These are phyloP conservation scores for Ramularia collo-cygni DNA, from an alignment of 2,329 filamentous ascomycete species.

Conservation along the genomic window DNA sequence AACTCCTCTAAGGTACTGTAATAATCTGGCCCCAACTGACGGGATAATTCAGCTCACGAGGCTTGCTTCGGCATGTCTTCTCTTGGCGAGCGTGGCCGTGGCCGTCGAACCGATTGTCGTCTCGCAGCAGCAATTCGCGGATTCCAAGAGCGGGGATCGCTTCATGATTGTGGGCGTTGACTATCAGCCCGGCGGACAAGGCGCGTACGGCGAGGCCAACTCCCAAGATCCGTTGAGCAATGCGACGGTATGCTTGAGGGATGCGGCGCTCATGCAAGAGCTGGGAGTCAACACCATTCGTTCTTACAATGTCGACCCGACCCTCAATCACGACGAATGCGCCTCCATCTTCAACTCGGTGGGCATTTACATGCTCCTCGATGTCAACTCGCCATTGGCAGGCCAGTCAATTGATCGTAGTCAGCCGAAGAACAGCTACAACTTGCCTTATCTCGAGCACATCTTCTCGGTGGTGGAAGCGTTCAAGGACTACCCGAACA, in stretches of 20 bases:
- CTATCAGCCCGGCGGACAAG: slow-evolving; percentile 58
- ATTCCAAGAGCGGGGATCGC: slow-evolving; percentile 50
- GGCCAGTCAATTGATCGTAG: slow-evolving; percentile 51
- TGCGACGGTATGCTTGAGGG: slow-evolving; percentile 51
- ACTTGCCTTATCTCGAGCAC: slow-evolving; percentile 48
- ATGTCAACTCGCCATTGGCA: slow-evolving; percentile 56
- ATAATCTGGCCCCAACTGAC: too few relatives aligned
- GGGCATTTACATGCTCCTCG: slow-evolving; percentile 60
- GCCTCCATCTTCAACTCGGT: slow-evolving; percentile 59
- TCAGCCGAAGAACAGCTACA: slow-evolving; percentile 50
- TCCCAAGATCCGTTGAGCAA: slow-evolving; percentile 52
- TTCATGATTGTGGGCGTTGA: slow-evolving; percentile 53
- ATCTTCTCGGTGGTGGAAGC: slow-evolving; percentile 59
- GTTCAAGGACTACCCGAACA: slow-evolving; percentile 61
- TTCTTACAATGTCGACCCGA: slow-evolving; percentile 57
- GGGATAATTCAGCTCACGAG: slow-evolving; percentile 1
- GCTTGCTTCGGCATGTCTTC: slow-evolving; percentile 9
- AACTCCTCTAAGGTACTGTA: too few relatives aligned
- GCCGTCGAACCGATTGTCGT: slow-evolving; percentile 53
- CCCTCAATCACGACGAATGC: slow-evolving; percentile 54
- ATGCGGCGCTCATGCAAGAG: slow-evolving; percentile 57
- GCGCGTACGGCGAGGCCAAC: slow-evolving; percentile 45
- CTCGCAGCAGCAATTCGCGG: slow-evolving; percentile 55
- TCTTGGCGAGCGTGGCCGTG: slow-evolving; percentile 32
- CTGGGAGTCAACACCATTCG: slow-evolving; percentile 60